Base-by-base conservation (phyloP, 139 green algal genomes). In the Tetratostichococcus sp. region DNA sequence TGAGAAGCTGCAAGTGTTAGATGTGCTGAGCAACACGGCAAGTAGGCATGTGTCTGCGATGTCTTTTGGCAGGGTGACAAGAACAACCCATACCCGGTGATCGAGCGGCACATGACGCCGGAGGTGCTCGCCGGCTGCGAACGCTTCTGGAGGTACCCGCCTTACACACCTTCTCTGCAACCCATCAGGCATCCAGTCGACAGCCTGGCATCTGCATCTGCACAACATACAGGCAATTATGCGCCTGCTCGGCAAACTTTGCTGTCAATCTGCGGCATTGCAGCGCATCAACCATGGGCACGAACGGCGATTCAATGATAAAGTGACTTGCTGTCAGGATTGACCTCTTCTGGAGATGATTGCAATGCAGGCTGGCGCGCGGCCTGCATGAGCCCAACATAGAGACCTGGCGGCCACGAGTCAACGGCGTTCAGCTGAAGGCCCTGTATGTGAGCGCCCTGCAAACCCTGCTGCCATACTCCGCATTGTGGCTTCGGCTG, bases 401-500 rank as follows among this genome's bases (percentile, higher is more conserved):
- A n/a, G 86, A 89, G 16, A 91, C 86, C 34, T 91, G 86, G 86
- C 77, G 86, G 26, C 86, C 86, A 2, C 73, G 86, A 6, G 86
- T 91, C 14, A 82, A 91, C 58, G 83, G 86, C 25, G 72, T 78
- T 8, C 86, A 91, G 80, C 80, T 91, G 28, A 91, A 91, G 65
- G 84, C 82, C 25, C 73, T 89, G 34, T 0, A 35, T 21, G 14
- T 39, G 25, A 25, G 2, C 35, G 42, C 39, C 16, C 33, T 30
- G 30, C 34, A 25, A 16, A 1, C 19, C 35, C 0, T 30, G 28
- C 22, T 34, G 25, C 32, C 67, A 43, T 39, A 31, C 3, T 25
- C 74, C 67, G 16, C 43, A n/a, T 43, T 50, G 39, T 50, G 39
- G 39, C 11, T 50, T n/a, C n/a, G n/a, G n/a, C n/a, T n/a, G n/a